These are phyloP conservation scores for Halenospora varia DNA, from an alignment of 495 filamentous ascomycete genomes.

Conservation along the genomic window DNA sequence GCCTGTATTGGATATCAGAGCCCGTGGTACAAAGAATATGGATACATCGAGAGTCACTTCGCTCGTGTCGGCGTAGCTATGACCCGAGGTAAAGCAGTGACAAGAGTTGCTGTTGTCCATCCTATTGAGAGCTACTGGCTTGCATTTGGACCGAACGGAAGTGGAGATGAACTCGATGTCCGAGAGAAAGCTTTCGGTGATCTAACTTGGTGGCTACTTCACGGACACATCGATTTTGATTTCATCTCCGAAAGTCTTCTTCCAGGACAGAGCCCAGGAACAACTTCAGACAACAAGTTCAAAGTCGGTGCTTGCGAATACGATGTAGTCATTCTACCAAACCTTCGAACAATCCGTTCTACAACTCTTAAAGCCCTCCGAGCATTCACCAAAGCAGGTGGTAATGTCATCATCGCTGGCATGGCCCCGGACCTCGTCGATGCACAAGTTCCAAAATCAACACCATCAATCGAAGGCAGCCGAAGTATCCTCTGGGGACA, in stretches of 20 bases:
- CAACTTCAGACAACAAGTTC: conserved; percentile 8
- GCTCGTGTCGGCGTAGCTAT: conserved; percentile 20
- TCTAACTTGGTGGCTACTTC: conserved; percentile 22
- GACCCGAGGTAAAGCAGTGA: conserved; percentile 22
- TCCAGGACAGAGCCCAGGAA: conserved; percentile 16
- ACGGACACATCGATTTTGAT: conserved; percentile 27
- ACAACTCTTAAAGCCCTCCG: conserved; percentile 18
- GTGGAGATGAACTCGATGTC: conserved; percentile 12
- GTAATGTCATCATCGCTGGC: conserved; percentile 23
- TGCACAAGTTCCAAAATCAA: conserved; percentile 7
- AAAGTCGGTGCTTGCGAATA: conserved; percentile 22
- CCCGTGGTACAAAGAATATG: conserved; percentile 27
- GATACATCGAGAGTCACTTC: conserved; percentile 25
- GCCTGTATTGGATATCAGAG: conserved; percentile 27
- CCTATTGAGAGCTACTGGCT: conserved; percentile 30
- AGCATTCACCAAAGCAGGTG: conserved; percentile 12
- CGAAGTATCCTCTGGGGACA: conserved; percentile 15
- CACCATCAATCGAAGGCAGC: conserved; percentile 4
- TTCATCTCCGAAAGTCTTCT: conserved; percentile 27
- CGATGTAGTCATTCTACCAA: conserved; percentile 24
- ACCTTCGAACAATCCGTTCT: conserved; percentile 23
- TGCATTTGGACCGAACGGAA: conserved; percentile 20
- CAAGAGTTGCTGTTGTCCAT: conserved; percentile 23
- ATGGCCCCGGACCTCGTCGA: conserved; percentile 5
- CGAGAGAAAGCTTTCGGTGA: conserved; percentile 23